Evolutionary conservation across 176 grass and related monocot species (phyloP), one percentile per base, ranked within the genome.

Genomic region (Elymus sibiricus): DNA sequence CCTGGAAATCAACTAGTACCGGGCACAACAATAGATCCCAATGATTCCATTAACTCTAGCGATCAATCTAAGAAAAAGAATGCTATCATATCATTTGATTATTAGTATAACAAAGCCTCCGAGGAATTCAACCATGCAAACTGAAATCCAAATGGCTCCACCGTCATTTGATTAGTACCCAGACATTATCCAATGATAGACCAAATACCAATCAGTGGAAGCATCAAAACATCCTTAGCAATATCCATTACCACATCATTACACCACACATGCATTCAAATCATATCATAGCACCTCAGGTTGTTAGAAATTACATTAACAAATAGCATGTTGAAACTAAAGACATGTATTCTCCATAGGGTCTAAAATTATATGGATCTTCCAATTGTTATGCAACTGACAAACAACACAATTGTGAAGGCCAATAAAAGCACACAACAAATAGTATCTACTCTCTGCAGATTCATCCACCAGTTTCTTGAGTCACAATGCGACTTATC

Each of bases 301-400:
- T 25, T 64, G 39, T 63, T 42, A 21, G 19, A 64, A 31, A 26
- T 46, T 64, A 63, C 40, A 51, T 22, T 74, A 81, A 62, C 35
- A 51, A 79, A 46, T 10, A 80, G 25, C 65, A 42, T 34, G 40
- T 15, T 51, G 6, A 81, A 76, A 76, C 6, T 37, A 42, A 70
- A 62, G 39, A 74, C 58, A 79, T 67, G 5, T 26, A 71, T 21
- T 10, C 37, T 84, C 60, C 85, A 81, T 62, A 84, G 13, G 21
- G 47, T 7, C 76, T 87, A 75, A 81, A 91, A 88, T 81, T 88
- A 81, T 88, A 85, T 81, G 64, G 31, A 88, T 37, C 51, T 78
- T 91, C 71, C 53, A 28, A 67, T 43, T 85, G 90, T 88, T 77
- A 88, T 84, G 83, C 85, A 88, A 85, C 81, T 81, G 76, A 91